Evolutionary conservation across 2,329 filamentous ascomycete species (phyloP), one percentile per base, ranked within the genome.

Genomic region (Hymenoscyphus occultus): DNA sequence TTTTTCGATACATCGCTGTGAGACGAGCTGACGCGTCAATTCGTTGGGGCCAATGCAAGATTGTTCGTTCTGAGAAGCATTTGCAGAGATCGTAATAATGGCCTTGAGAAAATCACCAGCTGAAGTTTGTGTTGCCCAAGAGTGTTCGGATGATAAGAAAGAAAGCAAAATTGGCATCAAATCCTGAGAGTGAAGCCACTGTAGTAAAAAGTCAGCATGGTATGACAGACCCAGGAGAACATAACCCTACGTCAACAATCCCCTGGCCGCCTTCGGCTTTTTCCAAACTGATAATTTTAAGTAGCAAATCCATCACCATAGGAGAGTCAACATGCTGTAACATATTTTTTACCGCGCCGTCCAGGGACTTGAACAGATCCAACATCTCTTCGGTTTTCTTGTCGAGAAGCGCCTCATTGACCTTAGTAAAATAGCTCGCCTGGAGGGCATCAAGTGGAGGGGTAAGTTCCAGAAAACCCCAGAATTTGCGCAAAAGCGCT

Each of bases 11-110:
- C 93, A 98, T 16, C 86, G 79, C 68, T 90, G 86, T 0, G 95
- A 98, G 1, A 99, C 95, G 3, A 99, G 84, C 78, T 99, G 93
- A 51, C 95, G 89, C 5, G 95, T 99, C 60, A 99, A 85, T 75
- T 97, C 95, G 76, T 99, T 99, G 3, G 95, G 95, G 3, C 95
- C 95, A 75, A 99, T 98, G 73, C 96, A 97, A n/a, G 94, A 95
- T 76, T 97, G 93, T 74, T 99, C 95, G 74, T 97, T 96, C 72
- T 97, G 95, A 1, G 94, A 97, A 2, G 95, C 95, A 75, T 99
- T 99, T 67, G 95, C 95, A 1, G 95, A 98, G 65, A 99, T 97
- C 32, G 95, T 99, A 71, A 99, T 98, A 75, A 99, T 97, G 54
- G 95, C 95, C 77, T 99, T 99, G 73, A 99, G 85, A 71, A 99